A percentile compares a stretch with the other conserved stretches of the same genome.
These are phyloP conservation scores for Cryptosporidium sp. DNA, from an alignment of 169 alveolate species.

Conservation along the genomic window DNA sequence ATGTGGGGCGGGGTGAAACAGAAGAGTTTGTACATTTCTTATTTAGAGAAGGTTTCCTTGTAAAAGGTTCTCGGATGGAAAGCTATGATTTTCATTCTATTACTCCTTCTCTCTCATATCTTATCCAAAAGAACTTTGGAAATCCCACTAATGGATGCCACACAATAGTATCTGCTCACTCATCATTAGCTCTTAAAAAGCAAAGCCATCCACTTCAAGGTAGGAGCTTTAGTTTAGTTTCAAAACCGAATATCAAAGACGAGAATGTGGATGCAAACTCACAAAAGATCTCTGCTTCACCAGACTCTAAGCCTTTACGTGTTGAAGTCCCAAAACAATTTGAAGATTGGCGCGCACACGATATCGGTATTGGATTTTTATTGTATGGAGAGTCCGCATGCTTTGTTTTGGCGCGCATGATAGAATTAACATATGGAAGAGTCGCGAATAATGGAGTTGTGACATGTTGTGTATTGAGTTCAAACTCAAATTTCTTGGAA, in stretches of 20 bases:
- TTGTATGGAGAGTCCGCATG: conserved; percentile 72
- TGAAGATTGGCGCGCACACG: conserved; percentile 57
- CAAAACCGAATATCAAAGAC: not conserved
- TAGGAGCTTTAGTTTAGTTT: not conserved
- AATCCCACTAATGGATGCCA: conserved; percentile 6
- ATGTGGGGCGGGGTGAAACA: conserved; percentile 27
- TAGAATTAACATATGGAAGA: conserved; percentile 8
- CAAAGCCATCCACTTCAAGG: not conserved
- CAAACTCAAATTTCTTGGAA: not conserved
- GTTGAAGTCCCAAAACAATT: not conserved
- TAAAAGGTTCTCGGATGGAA: conserved; percentile 21
- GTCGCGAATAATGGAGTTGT: not conserved
- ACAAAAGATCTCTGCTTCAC: not conserved
- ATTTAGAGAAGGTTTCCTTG: conserved; percentile 49
- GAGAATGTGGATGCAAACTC: not conserved
- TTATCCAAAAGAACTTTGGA: conserved; percentile 20
- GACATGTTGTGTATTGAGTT: not conserved
- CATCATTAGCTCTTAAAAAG: conserved; percentile 44
- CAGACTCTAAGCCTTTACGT: not conserved
- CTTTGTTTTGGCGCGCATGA: conserved; percentile 71
- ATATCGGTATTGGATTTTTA: conserved; percentile 49
- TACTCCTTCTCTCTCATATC: conserved; percentile 66
- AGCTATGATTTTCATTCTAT: conserved; percentile 54
- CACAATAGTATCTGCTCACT: conserved; percentile 44
- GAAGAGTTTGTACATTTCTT: conserved; percentile 61